Conservation (phyloP, 371 early-diverging fungal species). For the Rhizomucor miehei region DNA sequence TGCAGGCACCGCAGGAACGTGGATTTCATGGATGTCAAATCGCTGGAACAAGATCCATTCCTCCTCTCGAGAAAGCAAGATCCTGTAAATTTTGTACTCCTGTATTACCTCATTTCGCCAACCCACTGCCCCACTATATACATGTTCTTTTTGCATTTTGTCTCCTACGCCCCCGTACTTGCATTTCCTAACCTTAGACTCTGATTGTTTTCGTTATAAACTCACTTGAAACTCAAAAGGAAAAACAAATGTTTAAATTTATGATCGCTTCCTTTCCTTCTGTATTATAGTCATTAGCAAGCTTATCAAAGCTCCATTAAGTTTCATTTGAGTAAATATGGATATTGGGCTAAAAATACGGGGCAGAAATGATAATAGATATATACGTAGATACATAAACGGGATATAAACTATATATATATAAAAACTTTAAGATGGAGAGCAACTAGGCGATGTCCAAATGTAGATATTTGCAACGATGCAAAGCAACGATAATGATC, state of each 20-base stretch:
- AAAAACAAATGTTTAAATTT: not conserved
- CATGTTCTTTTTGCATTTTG: not conserved
- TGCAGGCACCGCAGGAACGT: not conserved
- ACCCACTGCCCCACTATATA: too few species aligned
- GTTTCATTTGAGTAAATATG: too few species aligned
- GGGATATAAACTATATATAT: too few species aligned
- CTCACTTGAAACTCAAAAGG: not conserved
- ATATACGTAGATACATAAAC: too few species aligned
- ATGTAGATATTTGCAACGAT: conserved; percentile 10
- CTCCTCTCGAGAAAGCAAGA: conserved; percentile 3
- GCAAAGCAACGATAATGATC: conserved; percentile 6
- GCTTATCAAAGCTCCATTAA: too few species aligned
- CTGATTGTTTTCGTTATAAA: not conserved
- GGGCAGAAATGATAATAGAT: too few species aligned
- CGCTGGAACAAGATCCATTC: not conserved
- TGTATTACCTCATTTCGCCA: too few species aligned
- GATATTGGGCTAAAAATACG: too few species aligned
- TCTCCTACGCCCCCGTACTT: not conserved
- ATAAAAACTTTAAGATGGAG: too few species aligned
- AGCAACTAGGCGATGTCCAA: conserved; percentile 6
- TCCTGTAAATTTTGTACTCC: not conserved
- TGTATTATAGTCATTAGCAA: not conserved
- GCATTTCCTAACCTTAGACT: not conserved
- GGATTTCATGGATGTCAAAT: conserved; percentile 1
- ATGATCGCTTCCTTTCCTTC: too few species aligned